These are phyloP conservation scores for Lachnellula subtilissima DNA, from an alignment of 2,329 filamentous ascomycete species.

Conservation along the genomic window DNA sequence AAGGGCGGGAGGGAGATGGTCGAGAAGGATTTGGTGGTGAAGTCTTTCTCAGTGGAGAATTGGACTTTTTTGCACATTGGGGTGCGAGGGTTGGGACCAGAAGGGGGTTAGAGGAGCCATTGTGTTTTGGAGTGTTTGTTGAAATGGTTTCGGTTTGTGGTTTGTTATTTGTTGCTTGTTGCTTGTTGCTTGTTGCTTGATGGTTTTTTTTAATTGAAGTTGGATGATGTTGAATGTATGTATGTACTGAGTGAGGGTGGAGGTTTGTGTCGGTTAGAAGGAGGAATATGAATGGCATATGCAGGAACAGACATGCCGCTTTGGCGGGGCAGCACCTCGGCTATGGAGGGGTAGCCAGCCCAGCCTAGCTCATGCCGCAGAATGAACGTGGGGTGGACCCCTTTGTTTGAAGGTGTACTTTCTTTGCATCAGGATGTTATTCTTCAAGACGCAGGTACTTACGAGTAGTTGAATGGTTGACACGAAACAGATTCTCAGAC, in stretches of 20 bases:
- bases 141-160: neutral
- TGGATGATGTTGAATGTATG: neutral
- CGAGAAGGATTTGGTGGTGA: constrained; percentile 57
- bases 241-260: neutral
- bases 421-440: no score
- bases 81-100: constrained; percentile 57
- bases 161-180: neutral
- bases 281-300: constrained; percentile 2
- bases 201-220: neutral
- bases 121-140: constrained; percentile 8
- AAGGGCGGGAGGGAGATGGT: constrained; percentile 53
- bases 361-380: no score
- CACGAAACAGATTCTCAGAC: no score
- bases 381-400: no score
- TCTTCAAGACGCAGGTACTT: no score
- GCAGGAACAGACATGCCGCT: constrained; percentile 1
- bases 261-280: constrained; percentile 4
- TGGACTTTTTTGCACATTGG: constrained; percentile 54
- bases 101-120: constrained; percentile 53
- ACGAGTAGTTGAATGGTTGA: no score
- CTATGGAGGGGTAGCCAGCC: neutral
- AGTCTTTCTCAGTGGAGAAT: constrained; percentile 43
- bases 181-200: neutral
- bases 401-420: no score
- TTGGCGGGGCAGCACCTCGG: neutral